Percentiles rank a stretch among this genome's conserved stretches.
These are phyloP conservation scores for Flagelloscypha sp. DNA, from an alignment of 768 basidiomycete genomes.

Conservation along the genomic window DNA sequence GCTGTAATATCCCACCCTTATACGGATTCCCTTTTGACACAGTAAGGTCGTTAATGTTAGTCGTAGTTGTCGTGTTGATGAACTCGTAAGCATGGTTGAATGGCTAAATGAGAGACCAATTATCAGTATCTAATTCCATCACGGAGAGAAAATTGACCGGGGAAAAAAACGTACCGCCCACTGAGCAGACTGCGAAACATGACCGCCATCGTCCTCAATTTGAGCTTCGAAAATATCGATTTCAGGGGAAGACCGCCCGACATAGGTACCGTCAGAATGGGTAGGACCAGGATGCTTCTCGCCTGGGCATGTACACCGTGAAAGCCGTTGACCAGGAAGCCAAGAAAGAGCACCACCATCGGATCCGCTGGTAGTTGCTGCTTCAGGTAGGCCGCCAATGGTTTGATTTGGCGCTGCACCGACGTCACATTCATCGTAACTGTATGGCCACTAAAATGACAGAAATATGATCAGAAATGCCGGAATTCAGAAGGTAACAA, in stretches of 20 bases:
- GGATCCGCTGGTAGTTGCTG: conserved; percentile 30
- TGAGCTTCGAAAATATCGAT: conserved; percentile 54
- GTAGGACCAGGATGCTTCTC: conserved; percentile 51
- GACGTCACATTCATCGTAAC: conserved; percentile 43
- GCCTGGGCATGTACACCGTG: conserved; percentile 48
- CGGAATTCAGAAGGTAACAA: not conserved
- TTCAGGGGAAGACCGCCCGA: conserved; percentile 46
- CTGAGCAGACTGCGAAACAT: conserved; percentile 61
- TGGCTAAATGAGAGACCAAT: conserved; percentile 1
- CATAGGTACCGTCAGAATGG: conserved; percentile 34
- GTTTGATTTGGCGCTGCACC: conserved; percentile 51
- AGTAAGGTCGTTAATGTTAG: no score
- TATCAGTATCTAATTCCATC: not conserved
- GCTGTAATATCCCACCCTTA: conserved; percentile 46
- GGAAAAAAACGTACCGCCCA: conserved; percentile 35
- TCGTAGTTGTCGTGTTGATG: conserved; percentile 20
- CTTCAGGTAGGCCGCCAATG: conserved; percentile 34
- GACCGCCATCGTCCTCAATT: conserved; percentile 25
- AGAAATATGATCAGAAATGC: conserved; percentile 2
- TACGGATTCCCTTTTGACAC: no score
- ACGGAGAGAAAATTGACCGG: conserved; percentile 1
- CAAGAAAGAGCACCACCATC: conserved; percentile 26
- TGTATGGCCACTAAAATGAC: conserved; percentile 31
- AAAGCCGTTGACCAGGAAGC: conserved; percentile 47
- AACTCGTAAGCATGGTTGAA: conserved; percentile 4